Conservation (phyloP, 768 basidiomycete genomes). For the Serendipita vermifera region DNA sequence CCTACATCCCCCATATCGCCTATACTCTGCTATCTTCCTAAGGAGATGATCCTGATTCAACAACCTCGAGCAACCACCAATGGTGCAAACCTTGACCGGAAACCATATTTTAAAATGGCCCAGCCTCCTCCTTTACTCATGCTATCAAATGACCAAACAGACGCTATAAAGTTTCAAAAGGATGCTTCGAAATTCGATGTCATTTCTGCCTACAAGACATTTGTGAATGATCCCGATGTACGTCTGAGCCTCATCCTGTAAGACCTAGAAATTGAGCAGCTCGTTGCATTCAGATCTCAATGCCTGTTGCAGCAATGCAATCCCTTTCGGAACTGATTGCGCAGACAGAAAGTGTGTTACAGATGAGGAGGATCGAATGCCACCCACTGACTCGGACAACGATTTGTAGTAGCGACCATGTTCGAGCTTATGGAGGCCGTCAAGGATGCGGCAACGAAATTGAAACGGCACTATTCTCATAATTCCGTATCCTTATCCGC, state of each 20-base stretch:
- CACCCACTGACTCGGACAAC: constrained; percentile 11
- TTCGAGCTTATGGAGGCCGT: constrained; percentile 82
- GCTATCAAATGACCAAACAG: too few species aligned
- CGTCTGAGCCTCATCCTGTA: constrained; percentile 17
- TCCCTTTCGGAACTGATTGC: constrained; percentile 72
- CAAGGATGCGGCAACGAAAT: constrained; percentile 52
- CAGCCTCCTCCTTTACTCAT: too few species aligned
- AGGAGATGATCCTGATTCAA: too few species aligned
- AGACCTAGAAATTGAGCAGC: not conserved
- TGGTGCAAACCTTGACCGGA: too few species aligned
- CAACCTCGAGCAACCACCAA: too few species aligned
- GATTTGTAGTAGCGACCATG: constrained; percentile 65
- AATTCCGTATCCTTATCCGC: constrained; percentile 77
- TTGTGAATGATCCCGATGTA: constrained; percentile 56
- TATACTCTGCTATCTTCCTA: too few species aligned
- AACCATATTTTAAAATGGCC: too few species aligned
- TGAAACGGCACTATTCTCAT: constrained; percentile 42
- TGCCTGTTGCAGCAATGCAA: constrained; percentile 79
- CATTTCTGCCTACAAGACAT: constrained; percentile 41
- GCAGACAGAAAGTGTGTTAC: constrained; percentile 52
- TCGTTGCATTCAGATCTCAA: constrained; percentile 41
- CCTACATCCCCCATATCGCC: too few species aligned
- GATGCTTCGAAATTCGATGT: constrained; percentile 30
- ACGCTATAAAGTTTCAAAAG: too few species aligned
- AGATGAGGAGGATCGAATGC: not conserved